Evolutionary conservation across 169 alveolate species (phyloP).

Genomic region (Plasmodium berghei): DNA sequence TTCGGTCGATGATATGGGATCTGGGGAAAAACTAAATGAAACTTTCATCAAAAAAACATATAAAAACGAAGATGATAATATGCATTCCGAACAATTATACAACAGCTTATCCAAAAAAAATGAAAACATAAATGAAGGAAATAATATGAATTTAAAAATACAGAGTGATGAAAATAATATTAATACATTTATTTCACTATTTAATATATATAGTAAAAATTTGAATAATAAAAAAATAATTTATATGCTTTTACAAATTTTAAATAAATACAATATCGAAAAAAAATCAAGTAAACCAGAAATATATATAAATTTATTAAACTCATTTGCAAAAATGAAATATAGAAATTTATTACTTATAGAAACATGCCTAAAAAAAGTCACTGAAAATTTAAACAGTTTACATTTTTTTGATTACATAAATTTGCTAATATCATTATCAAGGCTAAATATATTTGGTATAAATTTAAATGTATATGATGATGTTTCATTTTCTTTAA

Average conservation of each 20-base stretch:
- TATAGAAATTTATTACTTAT: conserved; percentile 46
- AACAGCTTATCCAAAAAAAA: neutral
- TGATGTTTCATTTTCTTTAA: neutral
- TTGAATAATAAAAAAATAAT: conserved; percentile 32
- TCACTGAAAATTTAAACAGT: conserved; percentile 20
- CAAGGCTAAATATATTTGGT: conserved; percentile 51
- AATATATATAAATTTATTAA: conserved; percentile 43
- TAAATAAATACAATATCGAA: conserved; percentile 12
- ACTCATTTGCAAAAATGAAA: conserved; percentile 62
- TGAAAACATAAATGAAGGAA: neutral
- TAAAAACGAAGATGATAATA: neutral
- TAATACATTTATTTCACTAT: conserved; percentile 12
- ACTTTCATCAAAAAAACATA: neutral
- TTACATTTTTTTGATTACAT: conserved; percentile 48
- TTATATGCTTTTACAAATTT: conserved; percentile 30
- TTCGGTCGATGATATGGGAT: neutral
- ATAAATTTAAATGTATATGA: conserved; percentile 20
- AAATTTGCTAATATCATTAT: conserved; percentile 50
- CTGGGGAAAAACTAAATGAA: neutral
- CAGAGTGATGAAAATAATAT: neutral
- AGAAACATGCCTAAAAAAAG: conserved; percentile 28
- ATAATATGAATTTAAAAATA: neutral
- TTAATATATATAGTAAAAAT: conserved; percentile 59
- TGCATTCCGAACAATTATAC: neutral
- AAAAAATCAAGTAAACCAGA: conserved; percentile 2